Conservation (phyloP, 768 basidiomycete genomes). For the Suillus cothurnatus region DNA sequence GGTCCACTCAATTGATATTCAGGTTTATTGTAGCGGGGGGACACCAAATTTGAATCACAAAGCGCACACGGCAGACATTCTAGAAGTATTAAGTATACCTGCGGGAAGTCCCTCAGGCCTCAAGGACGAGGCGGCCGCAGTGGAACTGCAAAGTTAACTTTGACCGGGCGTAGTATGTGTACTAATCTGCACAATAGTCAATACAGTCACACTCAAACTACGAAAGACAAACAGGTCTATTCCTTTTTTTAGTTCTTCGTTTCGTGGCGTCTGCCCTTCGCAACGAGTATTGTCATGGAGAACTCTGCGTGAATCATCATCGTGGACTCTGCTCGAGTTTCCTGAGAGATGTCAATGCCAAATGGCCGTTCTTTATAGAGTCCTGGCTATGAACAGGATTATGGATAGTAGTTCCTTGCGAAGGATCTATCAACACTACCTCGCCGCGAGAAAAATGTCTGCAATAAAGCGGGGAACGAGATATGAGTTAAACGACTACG, state of each 20-base stretch:
- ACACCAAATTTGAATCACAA: background rate
- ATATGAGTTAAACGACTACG: background rate
- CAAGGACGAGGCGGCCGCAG: background rate
- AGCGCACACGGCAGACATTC: background rate
- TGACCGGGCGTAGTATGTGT: background rate
- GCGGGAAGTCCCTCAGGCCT: background rate
- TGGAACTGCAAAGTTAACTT: background rate
- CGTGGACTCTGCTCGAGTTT: background rate
- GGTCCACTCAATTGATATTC: background rate
- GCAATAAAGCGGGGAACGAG: background rate
- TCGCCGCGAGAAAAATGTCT: background rate
- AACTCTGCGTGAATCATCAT: background rate
- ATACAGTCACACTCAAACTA: background rate
- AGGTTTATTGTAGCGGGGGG: background rate
- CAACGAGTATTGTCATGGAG: background rate
- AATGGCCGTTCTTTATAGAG: background rate
- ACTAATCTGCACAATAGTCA: background rate
- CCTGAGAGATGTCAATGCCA: background rate
- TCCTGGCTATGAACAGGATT: background rate
- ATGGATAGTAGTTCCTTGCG: background rate
- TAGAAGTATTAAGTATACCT: background rate
- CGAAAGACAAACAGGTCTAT: background rate
- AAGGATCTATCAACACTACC: background rate
- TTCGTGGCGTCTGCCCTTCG: background rate
- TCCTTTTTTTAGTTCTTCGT: background rate